Conservation (phyloP, 768 basidiomycete genomes). For the Tricholoma saponaceum region DNA sequence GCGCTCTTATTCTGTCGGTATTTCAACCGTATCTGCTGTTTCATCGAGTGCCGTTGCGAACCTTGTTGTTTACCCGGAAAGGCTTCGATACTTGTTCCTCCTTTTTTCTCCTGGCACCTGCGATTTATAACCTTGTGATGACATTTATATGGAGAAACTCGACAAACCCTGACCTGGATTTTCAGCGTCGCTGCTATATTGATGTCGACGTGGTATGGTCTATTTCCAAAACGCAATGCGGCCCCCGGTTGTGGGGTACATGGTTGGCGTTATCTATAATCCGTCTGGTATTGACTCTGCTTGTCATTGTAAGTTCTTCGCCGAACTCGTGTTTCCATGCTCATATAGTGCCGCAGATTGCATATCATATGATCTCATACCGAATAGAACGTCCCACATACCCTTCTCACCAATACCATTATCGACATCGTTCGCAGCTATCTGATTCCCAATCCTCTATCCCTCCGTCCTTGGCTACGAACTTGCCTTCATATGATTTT, state of each 20-base stretch:
- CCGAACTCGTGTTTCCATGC: conserved; percentile 1
- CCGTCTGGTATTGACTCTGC: conserved; percentile 50
- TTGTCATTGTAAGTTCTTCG: conserved; percentile 45
- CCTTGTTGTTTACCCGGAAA: conserved; percentile 25
- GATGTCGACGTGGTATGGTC: conserved; percentile 71
- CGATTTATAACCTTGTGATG: conserved; percentile 52
- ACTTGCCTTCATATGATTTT: conserved; percentile 4
- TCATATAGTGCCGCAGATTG: conserved; percentile 15
- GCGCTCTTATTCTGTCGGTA: conserved; percentile 33
- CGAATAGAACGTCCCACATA: conserved; percentile 21
- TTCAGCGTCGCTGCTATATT: conserved; percentile 48
- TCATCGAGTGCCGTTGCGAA: conserved; percentile 24
- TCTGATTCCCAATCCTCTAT: conserved; percentile 14
- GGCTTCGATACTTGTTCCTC: conserved; percentile 40
- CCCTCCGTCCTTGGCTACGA: conserved; percentile 13
- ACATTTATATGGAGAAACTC: conserved; percentile 49
- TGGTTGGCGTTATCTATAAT: conserved; percentile 54
- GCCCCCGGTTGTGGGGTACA: conserved; percentile 38
- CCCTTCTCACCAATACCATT: conserved; percentile 9
- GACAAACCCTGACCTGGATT: conserved; percentile 30
- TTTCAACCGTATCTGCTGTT: conserved; percentile 34
- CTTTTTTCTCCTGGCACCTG: conserved; percentile 45
- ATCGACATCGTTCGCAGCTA: conserved; percentile 9
- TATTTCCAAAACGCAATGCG: conserved; percentile 22
- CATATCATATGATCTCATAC: conserved; percentile 23